Evolutionary conservation across 352 stramenopile species (phyloP).

Genomic region (Phytophthora pisi): DNA sequence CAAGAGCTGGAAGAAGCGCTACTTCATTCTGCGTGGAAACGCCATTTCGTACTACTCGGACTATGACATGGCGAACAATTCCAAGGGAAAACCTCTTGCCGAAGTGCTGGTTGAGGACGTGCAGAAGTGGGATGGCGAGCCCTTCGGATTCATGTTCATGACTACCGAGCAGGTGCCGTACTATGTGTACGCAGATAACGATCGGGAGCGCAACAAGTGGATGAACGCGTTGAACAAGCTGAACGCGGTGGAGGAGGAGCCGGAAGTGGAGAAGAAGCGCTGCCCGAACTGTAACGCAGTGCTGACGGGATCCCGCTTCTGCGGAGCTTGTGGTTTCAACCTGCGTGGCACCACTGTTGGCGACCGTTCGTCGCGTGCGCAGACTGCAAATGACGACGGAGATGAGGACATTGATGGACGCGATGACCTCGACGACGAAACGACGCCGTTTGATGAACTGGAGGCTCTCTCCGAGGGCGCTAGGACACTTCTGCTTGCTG

Average conservation of each 20-base stretch:
- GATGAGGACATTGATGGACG: constrained; percentile 53
- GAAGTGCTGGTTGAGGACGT: constrained; percentile 88
- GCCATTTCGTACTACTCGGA: constrained; percentile 85
- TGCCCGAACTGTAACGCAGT: constrained; percentile 86
- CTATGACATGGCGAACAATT: constrained; percentile 86
- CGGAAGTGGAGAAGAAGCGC: constrained; percentile 80
- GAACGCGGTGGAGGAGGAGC: constrained; percentile 70
- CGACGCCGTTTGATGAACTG: constrained; percentile 84
- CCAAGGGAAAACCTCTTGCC: constrained; percentile 77
- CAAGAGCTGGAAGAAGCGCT: constrained; percentile 92
- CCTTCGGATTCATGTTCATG: constrained; percentile 91
- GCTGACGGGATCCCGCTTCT: constrained; percentile 88
- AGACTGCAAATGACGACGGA: constrained; percentile 27
- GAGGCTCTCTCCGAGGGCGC: constrained; percentile 87
- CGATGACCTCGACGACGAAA: constrained; percentile 84
- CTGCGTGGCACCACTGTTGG: constrained; percentile 75
- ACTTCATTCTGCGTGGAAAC: constrained; percentile 85
- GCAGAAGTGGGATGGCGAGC: constrained; percentile 84
- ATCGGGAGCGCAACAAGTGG: constrained; percentile 88
- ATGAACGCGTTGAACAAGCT: constrained; percentile 87
- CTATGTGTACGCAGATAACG: constrained; percentile 91
- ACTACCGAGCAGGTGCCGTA: constrained; percentile 90
- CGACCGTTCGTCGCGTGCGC: constrained; percentile 45
- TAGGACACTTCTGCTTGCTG: constrained; percentile 80
- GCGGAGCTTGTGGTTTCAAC: constrained; percentile 88